A percentile compares a stretch with the other conserved stretches of the same genome.
Conservation (phyloP, 805 yeast genomes). For the Pichia insulana region DNA sequence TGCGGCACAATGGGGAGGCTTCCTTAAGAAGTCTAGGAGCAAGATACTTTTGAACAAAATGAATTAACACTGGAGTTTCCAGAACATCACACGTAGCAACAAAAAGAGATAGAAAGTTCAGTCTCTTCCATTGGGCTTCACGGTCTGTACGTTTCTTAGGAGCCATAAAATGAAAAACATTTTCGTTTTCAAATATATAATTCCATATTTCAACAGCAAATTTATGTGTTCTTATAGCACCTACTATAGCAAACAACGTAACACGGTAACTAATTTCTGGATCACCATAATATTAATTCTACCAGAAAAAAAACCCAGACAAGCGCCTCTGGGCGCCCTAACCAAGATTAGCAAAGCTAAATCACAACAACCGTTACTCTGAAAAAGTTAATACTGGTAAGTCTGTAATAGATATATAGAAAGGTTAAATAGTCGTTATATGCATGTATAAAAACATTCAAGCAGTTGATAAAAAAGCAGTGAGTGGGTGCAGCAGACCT, state of each 20-base stretch:
- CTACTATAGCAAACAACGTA: slow-evolving; percentile 39
- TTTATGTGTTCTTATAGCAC: slow-evolving; percentile 23
- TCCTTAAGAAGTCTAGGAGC: slow-evolving; percentile 44
- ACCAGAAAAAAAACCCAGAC: no score
- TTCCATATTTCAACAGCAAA: slow-evolving; percentile 29
- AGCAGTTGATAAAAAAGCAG: no score
- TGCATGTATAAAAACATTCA: no score
- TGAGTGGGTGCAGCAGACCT: no score
- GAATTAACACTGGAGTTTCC: slow-evolving; percentile 17
- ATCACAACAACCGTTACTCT: no score
- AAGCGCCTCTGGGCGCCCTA: no score
- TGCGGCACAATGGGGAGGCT: slow-evolving; percentile 68
- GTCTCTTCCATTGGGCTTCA: slow-evolving; percentile 56
- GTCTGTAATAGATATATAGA: no score
- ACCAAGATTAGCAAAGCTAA: no score
- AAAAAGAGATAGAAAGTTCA: slow-evolving; percentile 47
- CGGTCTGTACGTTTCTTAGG: slow-evolving; percentile 57
- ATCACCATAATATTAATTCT: slow-evolving; percentile 54
- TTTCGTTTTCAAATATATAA: slow-evolving; percentile 30
- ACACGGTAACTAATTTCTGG: slow-evolving; percentile 49
- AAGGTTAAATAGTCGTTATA: no score
- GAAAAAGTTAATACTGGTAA: no score
- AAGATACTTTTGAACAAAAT: slow-evolving; percentile 22
- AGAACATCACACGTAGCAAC: slow-evolving; percentile 35
- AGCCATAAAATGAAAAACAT: slow-evolving; percentile 34